A percentile compares a stretch with the other conserved stretches of the same genome.
Evolutionary conservation across 169 alveolate species (phyloP).

Genomic region (Eimeria nieschulzi): DNA sequence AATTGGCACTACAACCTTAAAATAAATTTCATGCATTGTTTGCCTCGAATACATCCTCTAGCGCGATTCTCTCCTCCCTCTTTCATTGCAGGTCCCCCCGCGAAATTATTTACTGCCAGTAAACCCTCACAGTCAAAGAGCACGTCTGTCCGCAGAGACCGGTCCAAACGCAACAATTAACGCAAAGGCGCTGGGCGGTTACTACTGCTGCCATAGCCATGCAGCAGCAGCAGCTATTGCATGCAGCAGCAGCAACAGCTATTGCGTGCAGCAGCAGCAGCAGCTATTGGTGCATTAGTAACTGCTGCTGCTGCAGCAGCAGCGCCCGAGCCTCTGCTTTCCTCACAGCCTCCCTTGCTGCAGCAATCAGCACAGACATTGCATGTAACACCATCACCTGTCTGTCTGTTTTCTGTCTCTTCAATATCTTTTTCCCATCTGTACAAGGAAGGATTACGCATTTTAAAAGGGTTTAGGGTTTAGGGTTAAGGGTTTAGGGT

Average conservation of each 20-base stretch:
- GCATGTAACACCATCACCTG: neutral
- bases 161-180: too few species aligned
- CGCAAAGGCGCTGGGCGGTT: too few species aligned
- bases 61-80: too few species aligned
- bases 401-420: neutral
- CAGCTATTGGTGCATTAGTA: neutral
- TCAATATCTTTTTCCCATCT: too few species aligned
- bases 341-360: too few species aligned
- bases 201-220: neutral
- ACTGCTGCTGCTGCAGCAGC: neutral
- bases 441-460: neutral
- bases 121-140: too few species aligned
- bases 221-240: conserved; percentile 11
- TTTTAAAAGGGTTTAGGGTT: neutral
- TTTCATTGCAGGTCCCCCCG: too few species aligned
- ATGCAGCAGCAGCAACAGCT: conserved; percentile 21
- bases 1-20: neutral
- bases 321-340: neutral
- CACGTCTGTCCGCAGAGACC: too few species aligned
- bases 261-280: neutral
- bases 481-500: neutral
- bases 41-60: too few species aligned
- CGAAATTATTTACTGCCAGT: too few species aligned
- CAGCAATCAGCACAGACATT: neutral
- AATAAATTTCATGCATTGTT: too few species aligned